Conservation (phyloP, 768 basidiomycete species). For the Tylopilus plumbeoviolaceoides region DNA sequence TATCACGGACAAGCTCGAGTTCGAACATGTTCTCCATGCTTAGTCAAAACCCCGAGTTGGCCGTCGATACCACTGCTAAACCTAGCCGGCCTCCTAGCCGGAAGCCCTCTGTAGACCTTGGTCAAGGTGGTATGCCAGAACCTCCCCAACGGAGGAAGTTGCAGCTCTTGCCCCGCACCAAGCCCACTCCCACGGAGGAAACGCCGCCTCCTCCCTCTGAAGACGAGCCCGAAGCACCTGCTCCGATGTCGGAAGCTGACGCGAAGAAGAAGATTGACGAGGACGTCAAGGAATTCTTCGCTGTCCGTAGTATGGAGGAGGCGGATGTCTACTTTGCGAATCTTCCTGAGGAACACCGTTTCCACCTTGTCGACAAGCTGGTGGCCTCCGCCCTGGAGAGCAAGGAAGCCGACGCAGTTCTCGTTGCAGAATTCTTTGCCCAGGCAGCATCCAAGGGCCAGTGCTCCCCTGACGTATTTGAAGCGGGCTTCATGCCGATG, state of each 20-base stretch:
- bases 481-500: conserved; percentile 66
- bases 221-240: conserved; percentile 43
- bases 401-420: conserved; percentile 74
- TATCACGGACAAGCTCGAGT: conserved; percentile 76
- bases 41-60: conserved; percentile 55
- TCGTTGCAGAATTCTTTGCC: conserved; percentile 74
- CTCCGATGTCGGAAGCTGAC: conserved; percentile 59
- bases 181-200: conserved; percentile 48
- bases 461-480: conserved; percentile 58
- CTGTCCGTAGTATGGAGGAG: conserved; percentile 78
- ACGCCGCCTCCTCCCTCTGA: conserved; percentile 41
- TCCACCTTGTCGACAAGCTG: conserved; percentile 69
- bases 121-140: conserved; percentile 43
- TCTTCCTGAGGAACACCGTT: conserved; percentile 62
- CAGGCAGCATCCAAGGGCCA: conserved; percentile 57
- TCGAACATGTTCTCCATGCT: conserved; percentile 91
- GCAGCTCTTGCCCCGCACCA: conserved; percentile 74
- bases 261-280: conserved; percentile 75
- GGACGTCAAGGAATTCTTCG: conserved; percentile 84
- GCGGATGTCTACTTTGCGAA: conserved; percentile 82
- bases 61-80: conserved; percentile 50
- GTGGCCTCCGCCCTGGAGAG: conserved; percentile 71
- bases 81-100: conserved; percentile 47
- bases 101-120: conserved; percentile 50
- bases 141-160: conserved; percentile 62